A percentile compares a stretch with the other conserved stretches of the same genome.
Evolutionary conservation across 148 eudicot species (phyloP).

Genomic region (Spergularia marina): DNA sequence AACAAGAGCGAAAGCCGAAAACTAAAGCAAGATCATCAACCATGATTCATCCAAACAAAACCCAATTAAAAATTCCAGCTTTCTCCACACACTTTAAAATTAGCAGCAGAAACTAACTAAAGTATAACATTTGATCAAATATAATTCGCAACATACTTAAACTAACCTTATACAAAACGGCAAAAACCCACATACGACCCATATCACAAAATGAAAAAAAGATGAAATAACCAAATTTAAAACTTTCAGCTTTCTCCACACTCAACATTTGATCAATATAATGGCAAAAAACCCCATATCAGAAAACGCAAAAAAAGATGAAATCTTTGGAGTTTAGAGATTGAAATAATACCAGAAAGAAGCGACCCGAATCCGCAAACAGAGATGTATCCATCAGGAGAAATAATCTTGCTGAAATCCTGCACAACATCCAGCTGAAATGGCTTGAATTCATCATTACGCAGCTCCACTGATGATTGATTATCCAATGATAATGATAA

Average conservation of each 20-base stretch:
- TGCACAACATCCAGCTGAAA: slow-evolving; percentile 48
- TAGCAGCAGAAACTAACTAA: neutral
- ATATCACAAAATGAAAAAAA: too few relatives aligned
- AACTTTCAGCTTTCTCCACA: neutral
- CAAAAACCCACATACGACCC: too few relatives aligned
- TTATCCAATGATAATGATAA: slow-evolving; percentile 17
- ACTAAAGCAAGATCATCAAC: too few relatives aligned
- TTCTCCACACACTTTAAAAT: neutral
- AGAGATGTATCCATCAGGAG: slow-evolving; percentile 57
- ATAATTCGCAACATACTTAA: neutral
- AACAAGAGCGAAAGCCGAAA: too few relatives aligned
- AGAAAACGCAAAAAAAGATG: slow-evolving; percentile 7
- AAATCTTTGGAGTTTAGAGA: neutral
- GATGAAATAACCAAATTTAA: neutral
- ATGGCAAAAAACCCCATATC: neutral
- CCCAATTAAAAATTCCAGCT: neutral
- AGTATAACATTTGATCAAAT: neutral
- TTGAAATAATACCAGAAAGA: slow-evolving; percentile 60
- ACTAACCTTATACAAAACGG: too few relatives aligned
- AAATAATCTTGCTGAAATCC: slow-evolving; percentile 58
- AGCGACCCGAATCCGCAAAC: slow-evolving; percentile 96
- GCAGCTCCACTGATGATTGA: slow-evolving; percentile 12
- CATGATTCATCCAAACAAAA: neutral
- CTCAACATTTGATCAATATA: neutral
- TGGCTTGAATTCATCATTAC: slow-evolving; percentile 20